Percentiles rank a stretch among this genome's conserved stretches.
phyloP scores from a whole-genome alignment of 768 basidiomycete genomes.

The Phaeotremella skinneri region DNA sequence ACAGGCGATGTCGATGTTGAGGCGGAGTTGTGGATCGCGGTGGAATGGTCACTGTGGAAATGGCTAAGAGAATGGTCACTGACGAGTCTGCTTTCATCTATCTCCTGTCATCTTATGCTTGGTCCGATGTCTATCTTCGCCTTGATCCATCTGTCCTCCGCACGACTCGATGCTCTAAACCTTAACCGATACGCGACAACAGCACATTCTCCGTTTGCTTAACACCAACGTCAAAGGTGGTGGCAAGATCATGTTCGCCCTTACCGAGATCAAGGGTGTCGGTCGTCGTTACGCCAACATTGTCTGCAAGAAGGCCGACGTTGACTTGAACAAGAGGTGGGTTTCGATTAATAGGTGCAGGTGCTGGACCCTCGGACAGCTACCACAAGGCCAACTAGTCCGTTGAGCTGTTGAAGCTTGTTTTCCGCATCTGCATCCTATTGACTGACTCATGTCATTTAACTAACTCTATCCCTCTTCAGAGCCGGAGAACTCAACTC shows the following conservation, averaged over 20 bases:
- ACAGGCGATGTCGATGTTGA: slow-evolving; percentile 3
- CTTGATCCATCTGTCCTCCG: background rate
- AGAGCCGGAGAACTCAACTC: slow-evolving; percentile 99
- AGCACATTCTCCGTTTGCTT: slow-evolving; percentile 96
- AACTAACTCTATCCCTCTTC: slow-evolving; percentile 12
- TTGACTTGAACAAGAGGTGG: slow-evolving; percentile 96
- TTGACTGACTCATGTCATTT: background rate
- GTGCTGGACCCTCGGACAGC: background rate
- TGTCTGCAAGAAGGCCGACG: slow-evolving; percentile 99
- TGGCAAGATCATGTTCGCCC: slow-evolving; percentile 94
- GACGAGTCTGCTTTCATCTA: slow-evolving; percentile 6
- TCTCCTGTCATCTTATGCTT: slow-evolving; percentile 7
- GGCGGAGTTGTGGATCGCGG: background rate
- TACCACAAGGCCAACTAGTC: no score
- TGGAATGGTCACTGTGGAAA: background rate
- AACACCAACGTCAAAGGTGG: slow-evolving; percentile 99
- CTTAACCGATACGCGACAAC: slow-evolving; percentile 10
- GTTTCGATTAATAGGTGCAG: slow-evolving; percentile 41
- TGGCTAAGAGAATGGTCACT: background rate
- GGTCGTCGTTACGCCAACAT: slow-evolving; percentile 97
- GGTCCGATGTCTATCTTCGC: background rate
- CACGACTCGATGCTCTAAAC: background rate
- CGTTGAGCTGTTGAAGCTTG: no score
- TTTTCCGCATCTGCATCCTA: no score
- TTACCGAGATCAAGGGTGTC: slow-evolving; percentile 99